A percentile compares a stretch with the other conserved stretches of the same genome.
Evolutionary conservation across 192 early-diverging fungal species (phyloP).

Genomic region (Haplosporangium gracile): DNA sequence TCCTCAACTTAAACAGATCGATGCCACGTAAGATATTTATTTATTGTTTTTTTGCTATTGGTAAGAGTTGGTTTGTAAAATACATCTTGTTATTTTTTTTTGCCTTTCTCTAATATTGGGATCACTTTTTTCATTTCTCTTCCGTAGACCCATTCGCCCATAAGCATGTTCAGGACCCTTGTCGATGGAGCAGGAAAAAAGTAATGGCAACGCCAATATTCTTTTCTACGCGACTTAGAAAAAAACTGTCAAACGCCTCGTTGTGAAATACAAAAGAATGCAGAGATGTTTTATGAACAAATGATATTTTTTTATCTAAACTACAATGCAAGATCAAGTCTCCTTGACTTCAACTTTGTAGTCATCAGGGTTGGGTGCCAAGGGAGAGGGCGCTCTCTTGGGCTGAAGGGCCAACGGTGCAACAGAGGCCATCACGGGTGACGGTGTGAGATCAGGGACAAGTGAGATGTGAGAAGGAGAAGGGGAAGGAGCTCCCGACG

Average conservation of each 20-base stretch:
- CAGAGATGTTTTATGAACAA: background rate
- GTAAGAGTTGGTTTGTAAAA: too few species aligned
- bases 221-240: too few species aligned
- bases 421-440: constrained; percentile 29
- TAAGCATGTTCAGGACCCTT: background rate
- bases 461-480: constrained; percentile 46
- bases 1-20: constrained; percentile 92
- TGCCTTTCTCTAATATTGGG: too few species aligned
- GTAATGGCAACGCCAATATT: too few species aligned
- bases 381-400: background rate
- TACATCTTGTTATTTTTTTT: too few species aligned
- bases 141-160: background rate
- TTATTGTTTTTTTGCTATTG: background rate
- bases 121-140: constrained; percentile 8
- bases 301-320: background rate
- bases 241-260: too few species aligned
- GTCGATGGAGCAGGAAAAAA: background rate
- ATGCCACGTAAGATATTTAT: constrained; percentile 76
- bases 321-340: background rate
- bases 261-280: background rate
- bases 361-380: constrained; percentile 32
- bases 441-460: constrained; percentile 21
- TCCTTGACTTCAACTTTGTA: constrained; percentile 56
- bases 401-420: constrained; percentile 14
- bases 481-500: constrained; percentile 39